phyloP scores from a whole-genome alignment of 805 yeast species.

The Candida koratica region DNA sequence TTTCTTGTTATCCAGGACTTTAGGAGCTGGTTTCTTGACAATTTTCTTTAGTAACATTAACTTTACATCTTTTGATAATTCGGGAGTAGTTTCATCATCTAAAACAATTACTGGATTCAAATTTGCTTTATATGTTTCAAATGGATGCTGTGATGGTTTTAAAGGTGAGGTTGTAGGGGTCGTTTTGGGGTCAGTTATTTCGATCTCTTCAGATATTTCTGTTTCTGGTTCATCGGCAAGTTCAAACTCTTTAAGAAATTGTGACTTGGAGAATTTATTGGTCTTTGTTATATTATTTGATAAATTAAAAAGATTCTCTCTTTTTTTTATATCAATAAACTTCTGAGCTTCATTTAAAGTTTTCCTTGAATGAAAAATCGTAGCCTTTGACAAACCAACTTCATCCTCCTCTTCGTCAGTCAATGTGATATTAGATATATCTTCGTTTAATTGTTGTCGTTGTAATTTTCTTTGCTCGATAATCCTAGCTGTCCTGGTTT shows the following conservation, averaged over 20 bases:
- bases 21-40: constrained; percentile 4
- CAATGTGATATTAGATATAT: constrained; percentile 28
- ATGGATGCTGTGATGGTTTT: constrained; percentile 20
- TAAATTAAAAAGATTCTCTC: constrained; percentile 19
- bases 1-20: constrained; percentile 4
- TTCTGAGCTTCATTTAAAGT: constrained; percentile 31
- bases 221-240: constrained; percentile 15
- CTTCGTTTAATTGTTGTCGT: constrained; percentile 14
- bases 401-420: constrained; percentile 41
- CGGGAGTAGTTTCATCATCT: constrained; percentile 9
- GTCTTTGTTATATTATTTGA: not conserved
- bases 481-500: not conserved
- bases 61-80: constrained; percentile 12
- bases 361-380: constrained; percentile 18
- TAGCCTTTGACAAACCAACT: constrained; percentile 19
- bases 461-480: constrained; percentile 5
- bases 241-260: constrained; percentile 32
- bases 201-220: not conserved
- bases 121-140: constrained; percentile 33
- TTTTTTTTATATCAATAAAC: constrained; percentile 32
- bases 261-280: constrained; percentile 28
- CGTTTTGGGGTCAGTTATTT: constrained; percentile 1
- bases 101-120: constrained; percentile 21
- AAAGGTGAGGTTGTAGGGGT: constrained; percentile 15
- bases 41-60: constrained; percentile 11